Conservation (phyloP, 2,329 filamentous ascomycete species). For the Aspergillus felis region DNA sequence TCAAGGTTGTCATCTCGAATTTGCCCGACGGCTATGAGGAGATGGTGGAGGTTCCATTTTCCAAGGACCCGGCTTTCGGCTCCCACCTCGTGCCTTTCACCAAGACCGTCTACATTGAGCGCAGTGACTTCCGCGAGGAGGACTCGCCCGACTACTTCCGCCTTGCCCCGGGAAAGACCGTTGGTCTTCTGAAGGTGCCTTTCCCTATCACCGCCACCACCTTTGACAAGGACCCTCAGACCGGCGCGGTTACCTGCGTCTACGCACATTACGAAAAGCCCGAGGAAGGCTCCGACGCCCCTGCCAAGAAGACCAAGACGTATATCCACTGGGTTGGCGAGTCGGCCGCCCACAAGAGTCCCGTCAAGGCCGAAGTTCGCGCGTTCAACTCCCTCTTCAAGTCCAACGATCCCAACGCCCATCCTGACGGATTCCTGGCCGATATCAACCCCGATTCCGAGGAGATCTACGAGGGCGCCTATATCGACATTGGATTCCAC, state of each 20-base stretch:
- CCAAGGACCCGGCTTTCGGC: constrained; percentile 63
- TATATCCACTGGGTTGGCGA: constrained; percentile 85
- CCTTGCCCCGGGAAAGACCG: constrained; percentile 68
- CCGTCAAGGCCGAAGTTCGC: constrained; percentile 66
- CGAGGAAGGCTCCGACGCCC: constrained; percentile 54
- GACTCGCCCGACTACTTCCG: constrained; percentile 74
- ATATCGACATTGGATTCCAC: constrained; percentile 79
- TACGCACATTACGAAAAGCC: constrained; percentile 65
- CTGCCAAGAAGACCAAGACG: constrained; percentile 63
- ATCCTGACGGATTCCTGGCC: constrained; percentile 74
- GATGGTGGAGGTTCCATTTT: constrained; percentile 68
- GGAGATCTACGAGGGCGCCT: constrained; percentile 69
- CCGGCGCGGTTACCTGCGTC: constrained; percentile 63
- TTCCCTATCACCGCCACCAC: constrained; percentile 65
- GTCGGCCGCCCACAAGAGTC: constrained; percentile 58
- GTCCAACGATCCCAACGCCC: constrained; percentile 73
- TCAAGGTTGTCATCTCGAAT: constrained; percentile 78
- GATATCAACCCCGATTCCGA: constrained; percentile 84
- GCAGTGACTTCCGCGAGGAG: constrained; percentile 70
- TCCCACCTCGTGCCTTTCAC: constrained; percentile 63
- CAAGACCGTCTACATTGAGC: constrained; percentile 79
- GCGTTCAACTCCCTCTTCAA: constrained; percentile 83
- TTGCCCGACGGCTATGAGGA: constrained; percentile 63
- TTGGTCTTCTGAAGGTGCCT: constrained; percentile 68
- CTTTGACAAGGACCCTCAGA: constrained; percentile 62